phyloP scores from a whole-genome alignment of 208 protist genomes.

The Crithidia expoeki region DNA sequence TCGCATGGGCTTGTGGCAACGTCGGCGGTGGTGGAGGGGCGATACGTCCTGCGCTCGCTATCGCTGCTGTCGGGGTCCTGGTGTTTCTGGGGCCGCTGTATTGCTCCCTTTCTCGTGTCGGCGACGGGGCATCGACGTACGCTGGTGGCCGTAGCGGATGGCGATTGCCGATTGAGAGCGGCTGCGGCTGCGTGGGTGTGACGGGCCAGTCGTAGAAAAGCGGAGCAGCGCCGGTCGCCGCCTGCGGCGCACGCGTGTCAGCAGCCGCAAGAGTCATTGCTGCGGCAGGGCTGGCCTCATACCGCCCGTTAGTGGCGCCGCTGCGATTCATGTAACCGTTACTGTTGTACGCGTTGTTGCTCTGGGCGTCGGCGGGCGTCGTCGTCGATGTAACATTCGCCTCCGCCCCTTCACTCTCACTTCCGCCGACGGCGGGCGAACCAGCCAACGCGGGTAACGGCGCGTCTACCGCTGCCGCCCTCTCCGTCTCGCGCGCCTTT shows the following conservation, averaged over 20 bases:
- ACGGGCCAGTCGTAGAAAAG: slow-evolving; percentile 1
- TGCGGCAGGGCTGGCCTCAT: background rate
- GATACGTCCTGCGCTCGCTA: background rate
- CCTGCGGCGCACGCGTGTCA: background rate
- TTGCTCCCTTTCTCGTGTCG: background rate
- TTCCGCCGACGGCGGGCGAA: background rate
- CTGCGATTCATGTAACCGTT: background rate
- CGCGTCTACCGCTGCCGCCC: background rate
- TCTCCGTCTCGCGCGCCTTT: background rate
- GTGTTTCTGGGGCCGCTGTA: background rate
- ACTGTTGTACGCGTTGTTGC: background rate
- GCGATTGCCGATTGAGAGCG: background rate
- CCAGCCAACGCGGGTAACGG: background rate
- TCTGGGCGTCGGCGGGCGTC: background rate
- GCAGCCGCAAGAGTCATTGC: background rate
- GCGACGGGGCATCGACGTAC: background rate
- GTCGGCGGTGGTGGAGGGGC: background rate
- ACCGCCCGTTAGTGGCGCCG: background rate
- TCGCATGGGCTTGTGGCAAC: background rate
- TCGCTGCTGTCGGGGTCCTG: background rate
- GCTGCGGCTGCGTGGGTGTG: background rate
- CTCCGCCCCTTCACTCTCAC: background rate
- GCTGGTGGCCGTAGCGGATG: background rate
- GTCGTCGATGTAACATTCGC: background rate
- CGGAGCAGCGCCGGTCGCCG: background rate